Percentiles rank a stretch among this genome's conserved stretches.
These are phyloP conservation scores for Aciculosporium take DNA, from an alignment of 2,329 filamentous ascomycete genomes.

Conservation along the genomic window DNA sequence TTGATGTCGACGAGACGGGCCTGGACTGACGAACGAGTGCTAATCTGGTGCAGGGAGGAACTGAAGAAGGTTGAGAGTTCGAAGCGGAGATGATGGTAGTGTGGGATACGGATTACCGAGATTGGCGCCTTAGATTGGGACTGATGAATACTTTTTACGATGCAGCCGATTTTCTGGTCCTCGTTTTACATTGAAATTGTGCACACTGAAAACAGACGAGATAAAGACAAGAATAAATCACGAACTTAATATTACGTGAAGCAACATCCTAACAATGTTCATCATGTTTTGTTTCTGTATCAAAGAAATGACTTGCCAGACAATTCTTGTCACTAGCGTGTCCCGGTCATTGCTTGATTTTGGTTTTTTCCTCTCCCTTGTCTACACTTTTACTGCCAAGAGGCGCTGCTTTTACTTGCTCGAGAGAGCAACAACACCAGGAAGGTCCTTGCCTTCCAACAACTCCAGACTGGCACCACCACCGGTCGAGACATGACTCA, in stretches of 20 bases:
- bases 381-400: not conserved
- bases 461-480: slow-evolving; percentile 92
- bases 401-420: slow-evolving; percentile 42
- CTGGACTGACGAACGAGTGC: not conserved
- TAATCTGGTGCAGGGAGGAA: slow-evolving; percentile 51
- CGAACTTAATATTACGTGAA: not conserved
- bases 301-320: slow-evolving; percentile 2
- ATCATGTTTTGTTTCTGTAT: not conserved
- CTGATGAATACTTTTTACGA: not conserved
- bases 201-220: not conserved
- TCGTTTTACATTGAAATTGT: not conserved
- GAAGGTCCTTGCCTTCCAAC: slow-evolving; percentile 94
- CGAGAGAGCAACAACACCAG: slow-evolving; percentile 84
- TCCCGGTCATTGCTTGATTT: slow-evolving; percentile 9
- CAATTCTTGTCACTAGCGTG: slow-evolving; percentile 7
- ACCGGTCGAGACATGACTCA: slow-evolving; percentile 95
- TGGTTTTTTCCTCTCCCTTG: not conserved
- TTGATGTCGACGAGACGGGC: too few species aligned
- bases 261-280: not conserved
- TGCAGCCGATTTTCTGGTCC: not conserved
- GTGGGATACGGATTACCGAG: not conserved
- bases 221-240: not conserved
- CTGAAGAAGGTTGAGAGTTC: slow-evolving; percentile 81
- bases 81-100: slow-evolving; percentile 39
- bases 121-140: not conserved